phyloP scores from a whole-genome alignment of 805 yeast species.

The Saccharomycopsis javanensis region DNA sequence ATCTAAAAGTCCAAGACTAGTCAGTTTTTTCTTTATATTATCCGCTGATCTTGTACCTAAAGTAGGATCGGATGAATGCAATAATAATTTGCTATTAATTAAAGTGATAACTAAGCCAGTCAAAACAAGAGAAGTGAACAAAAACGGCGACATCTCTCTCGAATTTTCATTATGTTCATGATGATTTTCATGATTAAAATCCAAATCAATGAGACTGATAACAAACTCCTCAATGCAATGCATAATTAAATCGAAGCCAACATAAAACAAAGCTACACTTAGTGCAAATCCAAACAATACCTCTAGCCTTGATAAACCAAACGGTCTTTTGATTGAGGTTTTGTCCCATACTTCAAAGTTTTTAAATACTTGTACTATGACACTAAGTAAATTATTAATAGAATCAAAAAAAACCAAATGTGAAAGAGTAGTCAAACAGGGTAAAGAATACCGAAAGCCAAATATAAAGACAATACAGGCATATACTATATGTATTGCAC shows the following conservation, averaged over 20 bases:
- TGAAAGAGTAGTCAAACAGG: slow-evolving; percentile 64
- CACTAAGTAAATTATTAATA: slow-evolving; percentile 59
- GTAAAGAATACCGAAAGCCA: slow-evolving; percentile 49
- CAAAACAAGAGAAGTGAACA: slow-evolving; percentile 26
- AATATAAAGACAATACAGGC: slow-evolving; percentile 48
- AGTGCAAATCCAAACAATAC: slow-evolving; percentile 82
- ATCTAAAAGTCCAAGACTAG: slow-evolving; percentile 8
- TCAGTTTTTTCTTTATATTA: slow-evolving; percentile 4
- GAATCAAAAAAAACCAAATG: slow-evolving; percentile 86
- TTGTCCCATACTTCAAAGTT: slow-evolving; percentile 89
- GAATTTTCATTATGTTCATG: slow-evolving; percentile 23
- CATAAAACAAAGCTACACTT: slow-evolving; percentile 76
- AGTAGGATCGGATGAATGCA: background rate
- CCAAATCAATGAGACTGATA: slow-evolving; percentile 23
- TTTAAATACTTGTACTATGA: slow-evolving; percentile 69
- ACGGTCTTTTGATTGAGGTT: slow-evolving; percentile 76
- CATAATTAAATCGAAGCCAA: slow-evolving; percentile 80
- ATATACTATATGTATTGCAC: slow-evolving; percentile 43
- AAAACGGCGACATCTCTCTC: slow-evolving; percentile 21
- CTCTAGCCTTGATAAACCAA: slow-evolving; percentile 88
- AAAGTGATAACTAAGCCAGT: slow-evolving; percentile 26
- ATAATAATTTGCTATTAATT: slow-evolving; percentile 21
- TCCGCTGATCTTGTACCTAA: background rate
- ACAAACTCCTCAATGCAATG: slow-evolving; percentile 77
- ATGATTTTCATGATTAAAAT: slow-evolving; percentile 25